Evolutionary conservation across 768 basidiomycete genomes (phyloP).

Genomic region (Udeniomyces megalosporus): DNA sequence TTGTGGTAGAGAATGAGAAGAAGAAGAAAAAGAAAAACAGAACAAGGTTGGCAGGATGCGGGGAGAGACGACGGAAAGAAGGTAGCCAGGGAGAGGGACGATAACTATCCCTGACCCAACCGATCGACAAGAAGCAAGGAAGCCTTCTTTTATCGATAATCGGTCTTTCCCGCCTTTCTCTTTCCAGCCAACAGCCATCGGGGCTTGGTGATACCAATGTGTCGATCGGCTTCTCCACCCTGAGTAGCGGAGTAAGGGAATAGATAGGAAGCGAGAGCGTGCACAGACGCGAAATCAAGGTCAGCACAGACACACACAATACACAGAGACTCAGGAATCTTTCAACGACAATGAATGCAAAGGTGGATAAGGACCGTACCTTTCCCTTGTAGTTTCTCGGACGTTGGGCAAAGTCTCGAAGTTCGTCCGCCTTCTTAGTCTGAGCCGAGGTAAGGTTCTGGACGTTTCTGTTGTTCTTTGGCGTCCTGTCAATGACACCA

Average conservation of each 20-base stretch:
- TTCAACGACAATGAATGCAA: no score
- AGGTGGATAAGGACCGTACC: not conserved
- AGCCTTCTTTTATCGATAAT: slow-evolving; percentile 27
- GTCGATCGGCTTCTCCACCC: slow-evolving; percentile 46
- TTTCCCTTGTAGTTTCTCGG: slow-evolving; percentile 63
- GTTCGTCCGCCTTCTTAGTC: slow-evolving; percentile 57
- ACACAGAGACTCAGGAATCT: no score
- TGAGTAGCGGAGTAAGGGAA: not conserved
- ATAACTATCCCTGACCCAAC: no score
- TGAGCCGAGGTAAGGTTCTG: slow-evolving; percentile 71
- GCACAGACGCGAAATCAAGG: no score
- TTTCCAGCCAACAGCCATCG: slow-evolving; percentile 19
- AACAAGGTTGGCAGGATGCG: no score
- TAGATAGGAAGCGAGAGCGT: not conserved
- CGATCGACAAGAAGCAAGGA: no score
- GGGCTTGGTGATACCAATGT: slow-evolving; percentile 29
- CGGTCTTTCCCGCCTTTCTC: slow-evolving; percentile 30
- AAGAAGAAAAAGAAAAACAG: not conserved
- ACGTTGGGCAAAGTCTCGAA: slow-evolving; percentile 75
- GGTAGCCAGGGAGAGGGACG: no score
- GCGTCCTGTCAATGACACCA: slow-evolving; percentile 41
- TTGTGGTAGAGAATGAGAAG: no score
- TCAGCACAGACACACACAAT: no score
- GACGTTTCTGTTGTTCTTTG: slow-evolving; percentile 55
- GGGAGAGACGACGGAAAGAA: not conserved